phyloP scores from a whole-genome alignment of 176 grass and related monocot species.

The Musa schizocarpa region DNA sequence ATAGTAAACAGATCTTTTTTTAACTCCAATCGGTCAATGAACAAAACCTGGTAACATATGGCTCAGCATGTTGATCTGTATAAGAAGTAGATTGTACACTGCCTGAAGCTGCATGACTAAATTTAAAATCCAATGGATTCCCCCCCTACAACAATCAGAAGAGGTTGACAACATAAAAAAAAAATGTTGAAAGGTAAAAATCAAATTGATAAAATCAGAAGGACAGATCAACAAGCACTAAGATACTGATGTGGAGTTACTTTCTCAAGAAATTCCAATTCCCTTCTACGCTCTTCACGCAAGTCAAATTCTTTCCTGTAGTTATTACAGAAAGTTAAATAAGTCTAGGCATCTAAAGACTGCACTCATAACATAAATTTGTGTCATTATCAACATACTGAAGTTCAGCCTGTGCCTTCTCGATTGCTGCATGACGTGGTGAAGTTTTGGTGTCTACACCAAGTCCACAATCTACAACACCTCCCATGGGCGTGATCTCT shows the following conservation, averaged over 20 bases:
- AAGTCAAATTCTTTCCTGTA: conserved; percentile 85
- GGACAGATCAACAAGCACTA: conserved; percentile 12
- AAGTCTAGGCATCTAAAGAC: conserved; percentile 7
- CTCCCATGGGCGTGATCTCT: conserved; percentile 75
- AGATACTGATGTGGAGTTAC: conserved; percentile 28
- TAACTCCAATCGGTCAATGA: conserved; percentile 18
- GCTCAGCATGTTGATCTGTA: conserved; percentile 53
- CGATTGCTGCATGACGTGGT: conserved; percentile 64
- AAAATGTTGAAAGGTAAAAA: conserved; percentile 2
- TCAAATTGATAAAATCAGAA: conserved; percentile 19
- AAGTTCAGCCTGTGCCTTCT: conserved; percentile 91
- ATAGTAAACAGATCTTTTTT: conserved; percentile 26
- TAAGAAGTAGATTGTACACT: conserved; percentile 95
- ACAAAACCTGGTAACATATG: conserved; percentile 68
- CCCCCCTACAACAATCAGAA: conserved; percentile 65
- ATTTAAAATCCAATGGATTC: conserved; percentile 97
- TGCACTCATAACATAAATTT: conserved; percentile 12
- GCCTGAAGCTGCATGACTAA: conserved; percentile 55
- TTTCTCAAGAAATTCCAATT: conserved; percentile 94
- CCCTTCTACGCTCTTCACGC: conserved; percentile 76
- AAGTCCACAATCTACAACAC: conserved; percentile 70
- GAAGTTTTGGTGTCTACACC: conserved; percentile 62
- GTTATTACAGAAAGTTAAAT: conserved; percentile 23
- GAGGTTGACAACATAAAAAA: conserved; percentile 19
- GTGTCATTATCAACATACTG: conserved; percentile 35